Evolutionary conservation across 2,329 filamentous ascomycete species (phyloP), one percentile per base, ranked within the genome.

Genomic region (Venturia pyrina): DNA sequence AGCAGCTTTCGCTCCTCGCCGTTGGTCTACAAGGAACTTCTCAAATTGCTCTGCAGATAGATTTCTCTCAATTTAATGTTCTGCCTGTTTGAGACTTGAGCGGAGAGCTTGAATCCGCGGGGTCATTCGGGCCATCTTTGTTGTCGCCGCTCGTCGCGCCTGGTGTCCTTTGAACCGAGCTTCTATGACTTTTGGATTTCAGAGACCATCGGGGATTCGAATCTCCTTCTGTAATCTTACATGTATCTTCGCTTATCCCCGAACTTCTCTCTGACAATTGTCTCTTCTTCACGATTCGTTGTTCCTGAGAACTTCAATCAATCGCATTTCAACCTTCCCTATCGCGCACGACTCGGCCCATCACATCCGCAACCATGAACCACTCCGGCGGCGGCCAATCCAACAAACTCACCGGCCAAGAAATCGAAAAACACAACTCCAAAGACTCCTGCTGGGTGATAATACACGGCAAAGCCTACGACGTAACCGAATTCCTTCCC

Each of bases 361-460:
- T 37, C 7, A 59, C 32, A 37, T 11, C 37, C 43, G 37, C 37
- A 19, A 46, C 60, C 60, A 64, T 64, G 62, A 64, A 64, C 28
- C 62, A 53, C 21, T 44, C 32, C 28, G 24, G 40, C 11, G 34
- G 44, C 5, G 34, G 21, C 19, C 43, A 48, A 24, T 24, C 48
- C 32, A 65, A 65, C 41, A 67, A 77, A 64, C 74, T 86, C 44
- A 82, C 77, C 17, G 83, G 84, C 69, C 78, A 81, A 53, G 82
- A 86, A 67, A 78, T 90, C 67, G 85, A 86, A 65, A 81, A 91
- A 79, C 93, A 98, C 81, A 89, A 89, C 78, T 88, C 81, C 71
- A 84, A 85, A 72, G 86, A 96, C 71, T 93, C 90, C 63, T 96
- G 92, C 79, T 96, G 92, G 92, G 90, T 96, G 59, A 90, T 96